Evolutionary conservation across 495 filamentous ascomycete genomes (phyloP).

Genomic region (Penicillium canariense): DNA sequence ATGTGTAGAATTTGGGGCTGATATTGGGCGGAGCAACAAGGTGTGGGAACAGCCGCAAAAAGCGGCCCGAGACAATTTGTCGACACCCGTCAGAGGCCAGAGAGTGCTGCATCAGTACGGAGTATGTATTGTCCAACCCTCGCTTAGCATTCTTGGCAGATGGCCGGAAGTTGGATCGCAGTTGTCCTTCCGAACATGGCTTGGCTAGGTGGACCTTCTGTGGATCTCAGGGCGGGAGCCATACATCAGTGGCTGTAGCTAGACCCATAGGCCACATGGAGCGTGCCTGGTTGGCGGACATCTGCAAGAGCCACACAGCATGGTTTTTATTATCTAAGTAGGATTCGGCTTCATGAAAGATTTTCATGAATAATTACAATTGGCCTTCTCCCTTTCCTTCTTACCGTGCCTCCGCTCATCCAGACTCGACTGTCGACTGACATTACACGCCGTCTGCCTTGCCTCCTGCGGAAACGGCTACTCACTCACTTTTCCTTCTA

Average conservation of each 20-base stretch:
- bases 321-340: constrained; percentile 4
- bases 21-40: background rate
- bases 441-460: background rate
- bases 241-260: constrained; percentile 14
- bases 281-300: constrained; percentile 6
- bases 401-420: background rate
- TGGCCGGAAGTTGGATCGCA: constrained; percentile 3
- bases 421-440: background rate
- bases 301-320: constrained; percentile 1
- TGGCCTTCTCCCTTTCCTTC: background rate
- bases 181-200: constrained; percentile 5
- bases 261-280: constrained; percentile 9
- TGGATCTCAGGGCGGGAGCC: background rate
- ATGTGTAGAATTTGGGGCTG: background rate
- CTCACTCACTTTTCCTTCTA: background rate
- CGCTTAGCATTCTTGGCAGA: constrained; percentile 13
- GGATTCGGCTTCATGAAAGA: background rate
- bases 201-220: background rate
- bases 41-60: background rate
- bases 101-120: background rate
- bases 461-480: background rate
- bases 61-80: no score
- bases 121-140: constrained; percentile 3
- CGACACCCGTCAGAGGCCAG: background rate
- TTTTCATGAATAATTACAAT: constrained; percentile 1